Conservation (phyloP, 805 yeast species). For the Clavispora asparagi region DNA sequence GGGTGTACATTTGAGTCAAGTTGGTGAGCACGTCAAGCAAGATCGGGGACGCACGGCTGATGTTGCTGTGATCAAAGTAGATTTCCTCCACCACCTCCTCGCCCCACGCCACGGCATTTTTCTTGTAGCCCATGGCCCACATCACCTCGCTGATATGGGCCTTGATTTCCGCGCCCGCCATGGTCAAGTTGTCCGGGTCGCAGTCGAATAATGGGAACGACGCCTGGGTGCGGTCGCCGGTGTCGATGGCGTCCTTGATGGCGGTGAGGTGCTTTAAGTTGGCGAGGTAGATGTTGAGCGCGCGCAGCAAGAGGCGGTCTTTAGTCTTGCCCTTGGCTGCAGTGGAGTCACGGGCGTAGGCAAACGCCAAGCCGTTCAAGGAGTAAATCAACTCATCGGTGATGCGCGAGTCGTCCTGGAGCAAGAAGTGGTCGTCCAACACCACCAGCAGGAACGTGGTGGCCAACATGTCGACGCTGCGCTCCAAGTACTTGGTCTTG, state of each 20-base stretch:
- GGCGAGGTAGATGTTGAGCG: constrained; percentile 34
- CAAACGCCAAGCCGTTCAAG: constrained; percentile 31
- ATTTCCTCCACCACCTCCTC: constrained; percentile 37
- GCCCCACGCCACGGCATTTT: constrained; percentile 37
- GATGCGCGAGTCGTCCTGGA: constrained; percentile 22
- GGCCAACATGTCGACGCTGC: constrained; percentile 30
- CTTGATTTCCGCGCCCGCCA: constrained; percentile 27
- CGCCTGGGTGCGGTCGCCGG: constrained; percentile 19
- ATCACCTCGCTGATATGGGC: constrained; percentile 38
- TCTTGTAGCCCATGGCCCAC: constrained; percentile 36
- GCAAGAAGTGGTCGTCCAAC: constrained; percentile 20
- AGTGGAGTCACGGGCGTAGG: constrained; percentile 17
- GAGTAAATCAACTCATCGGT: constrained; percentile 34
- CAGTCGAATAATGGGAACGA: constrained; percentile 35
- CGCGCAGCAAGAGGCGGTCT: constrained; percentile 14
- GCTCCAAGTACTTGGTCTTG: constrained; percentile 21
- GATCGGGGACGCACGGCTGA: constrained; percentile 24
- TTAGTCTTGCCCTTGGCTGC: constrained; percentile 6
- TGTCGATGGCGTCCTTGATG: constrained; percentile 15
- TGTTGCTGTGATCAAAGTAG: constrained; percentile 24
- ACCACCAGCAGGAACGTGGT: constrained; percentile 22
- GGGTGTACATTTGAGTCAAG: constrained; percentile 28
- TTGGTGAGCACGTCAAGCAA: constrained; percentile 27
- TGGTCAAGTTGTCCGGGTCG: constrained; percentile 21
- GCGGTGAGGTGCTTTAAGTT: constrained; percentile 23